phyloP scores from a whole-genome alignment of 148 eudicot species.

The Hydrangea macrophylla region DNA sequence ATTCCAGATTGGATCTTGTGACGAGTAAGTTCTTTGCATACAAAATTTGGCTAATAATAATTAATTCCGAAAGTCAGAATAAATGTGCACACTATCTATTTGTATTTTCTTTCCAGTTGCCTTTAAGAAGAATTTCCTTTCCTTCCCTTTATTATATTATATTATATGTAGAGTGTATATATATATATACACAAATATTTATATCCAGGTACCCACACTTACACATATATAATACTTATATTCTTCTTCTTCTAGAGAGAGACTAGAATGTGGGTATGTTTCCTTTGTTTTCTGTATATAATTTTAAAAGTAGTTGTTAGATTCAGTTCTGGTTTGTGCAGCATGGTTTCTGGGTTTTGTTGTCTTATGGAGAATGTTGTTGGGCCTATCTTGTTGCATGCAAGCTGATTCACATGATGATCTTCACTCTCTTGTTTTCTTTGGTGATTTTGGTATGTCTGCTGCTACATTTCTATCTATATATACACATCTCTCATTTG shows the following conservation, averaged over 20 bases:
- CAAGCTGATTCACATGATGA: conserved; percentile 14
- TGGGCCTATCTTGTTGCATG: conserved; percentile 25
- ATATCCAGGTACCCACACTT: too few species aligned
- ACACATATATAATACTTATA: neutral
- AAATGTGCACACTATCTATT: neutral
- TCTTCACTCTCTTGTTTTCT: neutral
- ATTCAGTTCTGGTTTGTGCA: conserved; percentile 21
- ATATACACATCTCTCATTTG: neutral
- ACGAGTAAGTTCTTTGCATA: neutral
- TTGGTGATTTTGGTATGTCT: conserved; percentile 20
- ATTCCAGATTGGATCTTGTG: neutral
- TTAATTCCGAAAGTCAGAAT: neutral
- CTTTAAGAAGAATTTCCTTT: neutral
- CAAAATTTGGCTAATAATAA: neutral
- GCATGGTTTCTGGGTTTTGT: conserved; percentile 36
- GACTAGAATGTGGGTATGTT: conserved; percentile 21
- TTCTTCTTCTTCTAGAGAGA: conserved; percentile 13
- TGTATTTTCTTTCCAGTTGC: conserved; percentile 3
- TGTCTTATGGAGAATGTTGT: conserved; percentile 22
- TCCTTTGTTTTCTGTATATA: neutral
- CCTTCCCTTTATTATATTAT: neutral
- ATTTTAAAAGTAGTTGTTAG: conserved; percentile 5
- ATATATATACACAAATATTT: too few species aligned
- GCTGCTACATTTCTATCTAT: neutral
- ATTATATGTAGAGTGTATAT: neutral